Evolutionary conservation across 441 rosid species (phyloP).

Genomic region (Pelargonium citronellum): DNA sequence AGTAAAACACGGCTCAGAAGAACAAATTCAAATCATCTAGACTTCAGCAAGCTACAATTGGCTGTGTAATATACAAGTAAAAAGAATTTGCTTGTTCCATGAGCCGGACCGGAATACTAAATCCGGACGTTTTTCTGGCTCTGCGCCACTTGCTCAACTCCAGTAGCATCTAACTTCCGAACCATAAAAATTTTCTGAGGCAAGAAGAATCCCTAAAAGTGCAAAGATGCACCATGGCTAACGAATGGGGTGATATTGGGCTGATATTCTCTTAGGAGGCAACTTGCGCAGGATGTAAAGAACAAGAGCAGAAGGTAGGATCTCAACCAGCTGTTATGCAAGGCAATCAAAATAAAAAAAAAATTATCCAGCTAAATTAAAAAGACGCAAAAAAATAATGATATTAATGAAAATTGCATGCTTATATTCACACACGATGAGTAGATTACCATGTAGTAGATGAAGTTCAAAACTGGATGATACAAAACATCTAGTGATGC

Average conservation of each 20-base stretch:
- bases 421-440: neutral
- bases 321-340: constrained; percentile 54
- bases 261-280: constrained; percentile 64
- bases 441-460: constrained; percentile 53
- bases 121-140: constrained; percentile 23
- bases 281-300: constrained; percentile 59
- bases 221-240: constrained; percentile 20
- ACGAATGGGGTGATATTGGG: constrained; percentile 65
- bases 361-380: constrained; percentile 7
- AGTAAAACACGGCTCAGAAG: constrained; percentile 19
- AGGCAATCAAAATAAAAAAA: constrained; percentile 11
- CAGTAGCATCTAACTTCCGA: constrained; percentile 17
- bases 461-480: constrained; percentile 61
- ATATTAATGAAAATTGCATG: neutral
- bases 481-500: constrained; percentile 56
- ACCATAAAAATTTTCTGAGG: constrained; percentile 20
- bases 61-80: constrained; percentile 23
- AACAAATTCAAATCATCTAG: constrained; percentile 17
- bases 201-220: constrained; percentile 11
- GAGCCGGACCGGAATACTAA: constrained; percentile 24
- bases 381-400: neutral
- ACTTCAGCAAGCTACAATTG: constrained; percentile 26
- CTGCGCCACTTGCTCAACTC: constrained; percentile 18
- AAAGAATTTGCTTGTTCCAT: constrained; percentile 28
- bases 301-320: constrained; percentile 67